Evolutionary conservation across 164 flowering plant genomes (phyloP), one percentile per base, ranked within the genome.

Genomic region (Annona cherimola): DNA sequence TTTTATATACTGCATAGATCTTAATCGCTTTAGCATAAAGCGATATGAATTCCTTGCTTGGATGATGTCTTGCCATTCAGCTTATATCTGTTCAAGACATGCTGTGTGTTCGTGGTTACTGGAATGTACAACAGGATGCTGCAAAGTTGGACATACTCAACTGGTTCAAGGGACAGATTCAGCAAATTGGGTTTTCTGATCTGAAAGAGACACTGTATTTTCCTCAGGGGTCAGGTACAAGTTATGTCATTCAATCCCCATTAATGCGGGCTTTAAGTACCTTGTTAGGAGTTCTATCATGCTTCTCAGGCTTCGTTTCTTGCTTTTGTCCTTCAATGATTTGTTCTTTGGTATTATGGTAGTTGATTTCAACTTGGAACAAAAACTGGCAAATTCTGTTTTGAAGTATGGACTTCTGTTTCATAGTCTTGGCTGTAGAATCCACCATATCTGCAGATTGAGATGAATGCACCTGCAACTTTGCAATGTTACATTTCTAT

Each of bases 21-120:
- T 61, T 61, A 7, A 18, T 61, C 19, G 63, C n/a, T 61, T 61
- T 61, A n/a, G 20, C 7, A 7, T 61, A 50, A 16, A 50, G 9
- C 35, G 16, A 20, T 18, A 4, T 18, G 4, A 43, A 5, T 20
- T 20, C 19, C 46, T 67, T 16, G 12, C 40, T 45, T 74, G 44
- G 26, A 41, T 18, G 45, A 71, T 45, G 45, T 26, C 59, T 67
- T 43, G 46, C 41, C 39, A 14, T 19, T 64, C 86, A 89, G 91
- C 78, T 89, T 72, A 85, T 89, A 74, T 80, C 82, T 61, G 68
- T 84, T 76, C 78, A 70, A 63, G 87, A 80, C 74, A 79, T 82
- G 61, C 72, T 91, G 44, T 92, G 97, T 76, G 80, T 84, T n/a
- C 94, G 97, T 73, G 99, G 97, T 67, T 94, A 91, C 73, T 92